These are phyloP conservation scores for Trichoderma orchidacearum DNA, from an alignment of 495 filamentous ascomycete species.

Conservation along the genomic window DNA sequence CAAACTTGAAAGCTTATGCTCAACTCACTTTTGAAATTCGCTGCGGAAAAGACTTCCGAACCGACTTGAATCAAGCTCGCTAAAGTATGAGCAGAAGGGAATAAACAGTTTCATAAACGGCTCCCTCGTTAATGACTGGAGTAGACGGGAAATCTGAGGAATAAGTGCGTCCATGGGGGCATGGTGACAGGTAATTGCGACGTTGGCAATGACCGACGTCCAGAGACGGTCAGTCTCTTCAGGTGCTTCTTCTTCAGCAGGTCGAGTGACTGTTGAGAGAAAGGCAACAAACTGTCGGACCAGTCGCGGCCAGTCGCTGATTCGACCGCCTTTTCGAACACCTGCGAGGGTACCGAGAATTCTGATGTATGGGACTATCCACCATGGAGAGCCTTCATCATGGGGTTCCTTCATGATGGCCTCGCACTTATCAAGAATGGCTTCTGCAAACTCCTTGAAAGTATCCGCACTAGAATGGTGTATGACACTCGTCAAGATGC, in stretches of 20 bases:
- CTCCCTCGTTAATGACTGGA: slow-evolving; percentile 48
- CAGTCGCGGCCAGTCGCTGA: slow-evolving; percentile 57
- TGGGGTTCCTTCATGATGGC: slow-evolving; percentile 15
- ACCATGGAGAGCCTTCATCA: slow-evolving; percentile 14
- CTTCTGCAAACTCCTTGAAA: slow-evolving; percentile 47
- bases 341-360: slow-evolving; percentile 55
- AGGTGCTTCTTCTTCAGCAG: slow-evolving; percentile 14
- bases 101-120: slow-evolving; percentile 58
- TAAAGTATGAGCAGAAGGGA: slow-evolving; percentile 68
- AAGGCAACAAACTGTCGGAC: slow-evolving; percentile 42
- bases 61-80: slow-evolving; percentile 55
- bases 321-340: slow-evolving; percentile 64
- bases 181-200: slow-evolving; percentile 55
- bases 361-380: slow-evolving; percentile 39
- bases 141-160: slow-evolving; percentile 46
- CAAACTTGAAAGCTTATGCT: not conserved
- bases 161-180: slow-evolving; percentile 74
- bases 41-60: slow-evolving; percentile 67
- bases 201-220: slow-evolving; percentile 41
- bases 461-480: slow-evolving; percentile 68
- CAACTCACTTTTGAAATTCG: slow-evolving; percentile 60
- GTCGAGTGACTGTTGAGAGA: slow-evolving; percentile 15
- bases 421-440: slow-evolving; percentile 38
- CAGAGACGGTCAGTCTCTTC: slow-evolving; percentile 33
- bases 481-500: slow-evolving; percentile 62